Percentiles rank a stretch among this genome's conserved stretches.
phyloP scores from a whole-genome alignment of 495 filamentous ascomycete genomes.

The Penicillium odoratum region DNA sequence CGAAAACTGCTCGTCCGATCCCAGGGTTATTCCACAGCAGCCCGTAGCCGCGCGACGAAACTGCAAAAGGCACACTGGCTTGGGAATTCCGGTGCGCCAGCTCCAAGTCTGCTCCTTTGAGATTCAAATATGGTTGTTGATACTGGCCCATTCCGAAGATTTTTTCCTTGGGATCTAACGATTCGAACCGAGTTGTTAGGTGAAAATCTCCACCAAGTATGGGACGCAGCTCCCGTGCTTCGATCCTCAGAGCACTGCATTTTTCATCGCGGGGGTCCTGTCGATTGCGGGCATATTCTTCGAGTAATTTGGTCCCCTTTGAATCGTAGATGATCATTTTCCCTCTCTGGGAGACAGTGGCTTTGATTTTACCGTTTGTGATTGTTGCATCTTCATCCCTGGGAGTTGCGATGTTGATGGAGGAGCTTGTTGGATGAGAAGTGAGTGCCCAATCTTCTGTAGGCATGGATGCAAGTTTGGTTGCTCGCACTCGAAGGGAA shows the following conservation, averaged over 20 bases:
- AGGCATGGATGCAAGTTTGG: slow-evolving; percentile 48
- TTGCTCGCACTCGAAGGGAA: slow-evolving; percentile 55
- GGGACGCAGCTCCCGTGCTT: slow-evolving; percentile 56
- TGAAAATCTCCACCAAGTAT: slow-evolving; percentile 52
- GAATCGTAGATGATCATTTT: slow-evolving; percentile 53
- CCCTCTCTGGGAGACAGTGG: slow-evolving; percentile 44
- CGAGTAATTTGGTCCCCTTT: slow-evolving; percentile 44
- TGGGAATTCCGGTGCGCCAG: slow-evolving; percentile 63
- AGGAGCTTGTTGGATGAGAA: slow-evolving; percentile 20
- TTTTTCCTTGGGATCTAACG: slow-evolving; percentile 49
- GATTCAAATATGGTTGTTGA: slow-evolving; percentile 55
- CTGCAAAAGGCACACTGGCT: slow-evolving; percentile 55
- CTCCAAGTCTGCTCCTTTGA: slow-evolving; percentile 58
- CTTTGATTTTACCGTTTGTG: slow-evolving; percentile 52
- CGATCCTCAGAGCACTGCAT: slow-evolving; percentile 52
- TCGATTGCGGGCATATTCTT: slow-evolving; percentile 58
- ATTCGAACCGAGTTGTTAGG: slow-evolving; percentile 55
- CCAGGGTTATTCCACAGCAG: slow-evolving; percentile 61
- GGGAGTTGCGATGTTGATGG: slow-evolving; percentile 25
- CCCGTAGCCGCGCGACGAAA: slow-evolving; percentile 56
- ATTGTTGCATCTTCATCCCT: slow-evolving; percentile 40
- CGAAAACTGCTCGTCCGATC: slow-evolving; percentile 56
- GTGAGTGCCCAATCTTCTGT: slow-evolving; percentile 54
- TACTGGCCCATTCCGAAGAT: slow-evolving; percentile 66
- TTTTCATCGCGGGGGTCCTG: slow-evolving; percentile 52